Base-by-base conservation (phyloP, 78 protist species). In the Dictyostelium brefeldianum region DNA sequence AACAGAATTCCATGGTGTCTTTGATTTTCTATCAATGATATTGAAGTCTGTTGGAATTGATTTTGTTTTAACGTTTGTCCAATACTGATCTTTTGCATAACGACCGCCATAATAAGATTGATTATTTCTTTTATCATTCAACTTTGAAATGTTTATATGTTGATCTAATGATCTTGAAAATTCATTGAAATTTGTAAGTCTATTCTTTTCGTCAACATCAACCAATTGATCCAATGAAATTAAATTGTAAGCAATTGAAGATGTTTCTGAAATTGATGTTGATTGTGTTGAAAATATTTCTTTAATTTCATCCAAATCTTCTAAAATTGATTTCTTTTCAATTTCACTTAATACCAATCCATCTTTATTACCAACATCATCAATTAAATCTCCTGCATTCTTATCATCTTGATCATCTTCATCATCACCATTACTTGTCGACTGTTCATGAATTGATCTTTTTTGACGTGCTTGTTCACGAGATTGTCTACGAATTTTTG, bases 121-220 rank as follows among this genome's bases (percentile, higher is more conserved):
- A 46, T 46, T 46, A 20, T 36, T 46, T 36, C 51, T 73, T 18
- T 36, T 22, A 73, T 73, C 79, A 46, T 29, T 46, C n/a, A 73
- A 73, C 46, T 50, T 73, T 18, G 17, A 20, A n/a, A 73, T 20
- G 6, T 20, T 18, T 11, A 46, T 73, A 73, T 47, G 56, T 46
- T 73, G 79, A 46, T 73, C 14, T 0, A 73, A 11, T n/a, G 79
- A 20, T 73, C 56, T 73, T 36, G 54, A 73, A 73, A 73, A 73
- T 5, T 46, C 25, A 20, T 20, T 17, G 47, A 43, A 36, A 29
- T n/a, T 25, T 8, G 47, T 20, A 1, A 73, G 46, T 5, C 12
- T 70, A 36, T 70, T 27, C 7, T 41, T 4, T 67, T 57, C 29
- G 0, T 57, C 5, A 36, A 20, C 2, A 20, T n/a, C 7, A 5